phyloP scores from a whole-genome alignment of 1,284 basidiomycete genomes.

The Apiotrichum mycotoxinovorans region DNA sequence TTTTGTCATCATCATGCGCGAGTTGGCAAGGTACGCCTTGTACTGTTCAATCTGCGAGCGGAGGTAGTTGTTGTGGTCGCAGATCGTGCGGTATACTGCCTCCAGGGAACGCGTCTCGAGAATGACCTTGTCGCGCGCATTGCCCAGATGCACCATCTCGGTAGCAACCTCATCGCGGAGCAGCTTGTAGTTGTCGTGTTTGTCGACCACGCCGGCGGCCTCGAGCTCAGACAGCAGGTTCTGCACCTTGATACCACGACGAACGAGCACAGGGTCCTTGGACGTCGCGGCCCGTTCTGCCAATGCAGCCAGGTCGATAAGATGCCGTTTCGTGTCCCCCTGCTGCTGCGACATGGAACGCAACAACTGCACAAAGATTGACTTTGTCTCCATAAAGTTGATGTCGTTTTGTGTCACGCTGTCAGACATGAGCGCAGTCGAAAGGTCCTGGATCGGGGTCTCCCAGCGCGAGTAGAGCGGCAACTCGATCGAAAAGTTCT shows the following conservation, averaged over 20 bases:
- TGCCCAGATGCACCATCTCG: conserved; percentile 93
- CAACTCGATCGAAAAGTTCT: conserved; percentile 90
- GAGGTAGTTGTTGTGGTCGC: conserved; percentile 98
- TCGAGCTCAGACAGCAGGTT: conserved; percentile 97
- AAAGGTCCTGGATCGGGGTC: conserved; percentile 95
- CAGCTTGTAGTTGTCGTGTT: conserved; percentile 76
- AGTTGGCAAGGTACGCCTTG: conserved; percentile 98
- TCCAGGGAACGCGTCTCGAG: conserved; percentile 89
- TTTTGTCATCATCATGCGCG: conserved; percentile 71
- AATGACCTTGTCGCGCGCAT: conserved; percentile 91
- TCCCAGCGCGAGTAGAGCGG: conserved; percentile 97
- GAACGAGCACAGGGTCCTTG: conserved; percentile 89
- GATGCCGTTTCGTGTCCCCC: conserved; percentile 54
- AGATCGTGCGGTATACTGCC: conserved; percentile 96
- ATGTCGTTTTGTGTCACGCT: conserved; percentile 98
- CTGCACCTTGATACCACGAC: conserved; percentile 98
- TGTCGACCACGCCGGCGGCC: conserved; percentile 81
- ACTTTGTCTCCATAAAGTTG: conserved; percentile 99
- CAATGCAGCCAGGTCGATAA: conserved; percentile 82
- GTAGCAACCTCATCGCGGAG: conserved; percentile 96
- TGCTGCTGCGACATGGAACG: conserved; percentile 84
- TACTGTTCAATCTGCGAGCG: conserved; percentile 96
- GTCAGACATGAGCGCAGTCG: conserved; percentile 83
- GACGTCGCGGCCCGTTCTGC: conserved; percentile 94
- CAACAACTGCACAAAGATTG: conserved; percentile 95